Base-by-base conservation (phyloP, 768 basidiomycete species). In the Cubamyces sp. region DNA sequence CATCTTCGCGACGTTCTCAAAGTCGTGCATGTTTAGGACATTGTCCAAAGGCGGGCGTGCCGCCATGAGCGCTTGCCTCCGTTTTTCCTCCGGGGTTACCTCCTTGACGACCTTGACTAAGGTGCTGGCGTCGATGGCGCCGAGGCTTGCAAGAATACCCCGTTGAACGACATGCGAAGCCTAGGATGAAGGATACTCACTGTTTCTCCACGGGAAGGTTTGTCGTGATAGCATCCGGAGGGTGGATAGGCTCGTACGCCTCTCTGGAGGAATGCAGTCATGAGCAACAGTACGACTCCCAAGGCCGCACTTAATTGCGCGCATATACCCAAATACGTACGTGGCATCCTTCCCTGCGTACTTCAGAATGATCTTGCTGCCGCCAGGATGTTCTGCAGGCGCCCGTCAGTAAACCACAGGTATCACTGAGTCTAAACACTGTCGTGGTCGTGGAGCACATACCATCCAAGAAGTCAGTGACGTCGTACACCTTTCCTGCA, bases 11-110 rank as follows among this genome's bases (percentile, higher is more conserved):
- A 98, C 87, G n/a, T 88, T 84, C 90, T 98, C 96, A 69, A 98
- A 97, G 74, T 98, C 96, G 74, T 98, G 95, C 69, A 98, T 74
- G 69, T 90, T 96, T 28, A 98, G 78, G 54, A 96, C 87, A 73
- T 91, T 90, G 49, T 82, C 82, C 15, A 97, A 79, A 0, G 86
- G 80, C 9, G 94, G 94, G 54, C 90, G 81, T 23, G 84, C 80
- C 16, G 80, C 75, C 19, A 89, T 70, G 19, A 89, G 82, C 14
- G 81, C 79, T 68, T 85, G 83, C 4, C 91, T 85, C 3, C 80
- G 84, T 70, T 84, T 88, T 71, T 96, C 91, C 60, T 83, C 85
- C 25, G 87, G 83, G 0, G 90, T 87, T 21, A 92, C 77, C 57
- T 81, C 79, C 53, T 87, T 83, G 56, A 85, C 79, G 3, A 84